phyloP scores from a whole-genome alignment of 2,329 filamentous ascomycete species.

The Bimuria novae-zelandiae region DNA sequence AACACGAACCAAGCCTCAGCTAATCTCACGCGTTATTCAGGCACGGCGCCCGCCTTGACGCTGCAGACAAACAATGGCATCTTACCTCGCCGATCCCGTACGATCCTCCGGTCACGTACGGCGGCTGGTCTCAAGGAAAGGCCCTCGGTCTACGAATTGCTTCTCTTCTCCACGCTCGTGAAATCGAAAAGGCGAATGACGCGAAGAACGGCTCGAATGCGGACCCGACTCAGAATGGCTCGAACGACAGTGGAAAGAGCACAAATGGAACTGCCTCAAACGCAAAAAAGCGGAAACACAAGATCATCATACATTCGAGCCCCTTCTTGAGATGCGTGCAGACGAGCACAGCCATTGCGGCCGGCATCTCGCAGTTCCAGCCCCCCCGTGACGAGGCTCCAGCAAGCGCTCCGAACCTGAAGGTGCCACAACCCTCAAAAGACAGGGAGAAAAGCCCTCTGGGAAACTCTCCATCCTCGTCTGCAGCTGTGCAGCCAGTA shows the following conservation, averaged over 20 bases:
- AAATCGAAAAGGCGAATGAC: conserved; percentile 50
- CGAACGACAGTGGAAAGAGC: conserved; percentile 17
- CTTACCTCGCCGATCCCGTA: conserved; percentile 91
- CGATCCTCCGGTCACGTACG: conserved; percentile 92
- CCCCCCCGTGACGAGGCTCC: conserved; percentile 26
- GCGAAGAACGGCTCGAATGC: conserved; percentile 21
- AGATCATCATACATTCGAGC: conserved; percentile 88
- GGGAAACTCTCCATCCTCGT: conserved; percentile 20
- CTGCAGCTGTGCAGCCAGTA: conserved; percentile 27
- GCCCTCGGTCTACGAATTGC: conserved; percentile 82
- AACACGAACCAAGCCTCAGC: conserved; percentile 12
- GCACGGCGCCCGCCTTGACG: conserved; percentile 92
- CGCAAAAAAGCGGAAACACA: conserved; percentile 67
- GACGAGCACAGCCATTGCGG: conserved; percentile 84
- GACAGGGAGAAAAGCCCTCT: conserved; percentile 21
- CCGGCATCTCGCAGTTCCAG: conserved; percentile 75
- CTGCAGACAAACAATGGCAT: conserved; percentile 94
- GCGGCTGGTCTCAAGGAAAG: conserved; percentile 87
- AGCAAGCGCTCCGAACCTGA: conserved; percentile 25
- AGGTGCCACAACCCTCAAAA: conserved; percentile 24
- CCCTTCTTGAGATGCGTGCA: conserved; percentile 92
- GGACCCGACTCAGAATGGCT: conserved; percentile 28
- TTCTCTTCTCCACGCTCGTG: conserved; percentile 64
- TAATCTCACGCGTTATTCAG: conserved; percentile 49
- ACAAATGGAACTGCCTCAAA: conserved; percentile 25